Evolutionary conservation across 179 eudicot genomes (phyloP).

Genomic region (Sideroxylon spinosum): DNA sequence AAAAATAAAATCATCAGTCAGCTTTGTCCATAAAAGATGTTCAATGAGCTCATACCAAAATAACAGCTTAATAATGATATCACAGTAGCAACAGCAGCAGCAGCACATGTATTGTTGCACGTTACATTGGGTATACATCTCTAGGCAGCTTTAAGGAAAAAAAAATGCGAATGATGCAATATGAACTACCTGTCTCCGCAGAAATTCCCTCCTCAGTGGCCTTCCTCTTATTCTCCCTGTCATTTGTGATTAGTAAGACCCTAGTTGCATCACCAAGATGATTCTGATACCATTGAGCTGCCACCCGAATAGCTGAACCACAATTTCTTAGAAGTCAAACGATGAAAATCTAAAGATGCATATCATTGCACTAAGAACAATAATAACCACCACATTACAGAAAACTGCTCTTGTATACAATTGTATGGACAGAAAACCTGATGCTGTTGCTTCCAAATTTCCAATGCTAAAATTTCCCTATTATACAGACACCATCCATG

Average conservation of each 20-base stretch:
- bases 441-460: background rate
- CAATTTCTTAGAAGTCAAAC: slow-evolving; percentile 20
- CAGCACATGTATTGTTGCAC: background rate
- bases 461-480: background rate
- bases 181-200: slow-evolving; percentile 75
- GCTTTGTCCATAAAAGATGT: background rate
- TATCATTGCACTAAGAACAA: slow-evolving; percentile 3
- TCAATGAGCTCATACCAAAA: background rate
- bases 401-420: background rate
- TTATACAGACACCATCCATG: background rate
- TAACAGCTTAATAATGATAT: slow-evolving; percentile 7
- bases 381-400: background rate
- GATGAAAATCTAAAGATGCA: slow-evolving; percentile 6
- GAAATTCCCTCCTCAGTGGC: slow-evolving; percentile 82
- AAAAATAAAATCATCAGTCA: slow-evolving; percentile 1
- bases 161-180: background rate
- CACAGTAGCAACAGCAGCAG: background rate
- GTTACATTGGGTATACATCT: background rate
- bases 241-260: slow-evolving; percentile 79
- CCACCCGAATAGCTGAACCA: slow-evolving; percentile 88
- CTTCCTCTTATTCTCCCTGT: slow-evolving; percentile 82
- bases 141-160: no score
- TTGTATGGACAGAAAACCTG: background rate
- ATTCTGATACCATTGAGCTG: slow-evolving; percentile 85
- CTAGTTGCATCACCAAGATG: slow-evolving; percentile 63